phyloP scores from a whole-genome alignment of 345 rosid genomes.

The Eucalyptus guilfoylei region DNA sequence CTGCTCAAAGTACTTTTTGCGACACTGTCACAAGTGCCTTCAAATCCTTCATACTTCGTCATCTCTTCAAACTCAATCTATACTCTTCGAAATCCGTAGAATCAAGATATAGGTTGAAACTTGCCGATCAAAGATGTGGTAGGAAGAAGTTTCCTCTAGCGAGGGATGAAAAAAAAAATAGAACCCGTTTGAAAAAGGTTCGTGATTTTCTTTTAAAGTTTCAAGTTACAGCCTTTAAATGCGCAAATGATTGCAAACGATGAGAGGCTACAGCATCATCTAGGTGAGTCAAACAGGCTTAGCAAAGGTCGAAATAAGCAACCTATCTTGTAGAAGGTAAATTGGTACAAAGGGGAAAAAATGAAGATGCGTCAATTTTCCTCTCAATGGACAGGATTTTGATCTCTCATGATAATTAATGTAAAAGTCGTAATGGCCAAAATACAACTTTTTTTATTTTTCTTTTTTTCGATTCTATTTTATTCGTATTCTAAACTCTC shows the following conservation, averaged over 20 bases:
- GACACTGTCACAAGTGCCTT: background rate
- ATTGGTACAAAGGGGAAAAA: background rate
- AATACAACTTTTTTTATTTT: background rate
- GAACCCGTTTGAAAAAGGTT: background rate
- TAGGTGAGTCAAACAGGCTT: background rate
- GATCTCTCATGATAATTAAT: background rate
- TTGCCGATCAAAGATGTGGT: background rate
- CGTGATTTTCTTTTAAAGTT: background rate
- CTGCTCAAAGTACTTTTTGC: background rate
- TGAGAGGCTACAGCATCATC: background rate
- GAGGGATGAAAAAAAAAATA: background rate
- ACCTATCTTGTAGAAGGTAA: background rate
- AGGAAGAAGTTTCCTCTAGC: background rate
- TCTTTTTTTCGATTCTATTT: accelerated
- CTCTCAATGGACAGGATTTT: background rate
- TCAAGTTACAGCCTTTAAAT: background rate
- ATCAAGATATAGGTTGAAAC: background rate
- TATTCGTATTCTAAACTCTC: accelerated
- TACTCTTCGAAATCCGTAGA: background rate
- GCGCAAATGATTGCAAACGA: background rate
- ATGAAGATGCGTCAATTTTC: background rate
- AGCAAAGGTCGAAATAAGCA: background rate
- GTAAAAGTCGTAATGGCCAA: background rate
- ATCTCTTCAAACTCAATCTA: background rate
- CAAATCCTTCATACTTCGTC: background rate